Evolutionary conservation across 2,329 filamentous ascomycete species (phyloP).

Genomic region (Botrytis fragariae): DNA sequence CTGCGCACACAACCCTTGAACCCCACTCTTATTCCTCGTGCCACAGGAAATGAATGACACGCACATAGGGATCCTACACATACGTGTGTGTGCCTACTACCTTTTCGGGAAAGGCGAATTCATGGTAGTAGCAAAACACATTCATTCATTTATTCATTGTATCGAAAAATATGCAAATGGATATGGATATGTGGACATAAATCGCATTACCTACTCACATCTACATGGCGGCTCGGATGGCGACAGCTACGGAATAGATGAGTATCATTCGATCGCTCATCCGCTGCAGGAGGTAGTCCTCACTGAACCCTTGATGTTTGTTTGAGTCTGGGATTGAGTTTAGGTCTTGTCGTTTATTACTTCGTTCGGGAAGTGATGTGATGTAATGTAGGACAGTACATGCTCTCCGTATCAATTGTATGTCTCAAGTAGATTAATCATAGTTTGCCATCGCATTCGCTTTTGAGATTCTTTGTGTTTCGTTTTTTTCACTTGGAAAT

Average conservation of each 20-base stretch:
- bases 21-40: neutral
- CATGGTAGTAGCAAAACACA: neutral
- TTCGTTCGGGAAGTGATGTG: neutral
- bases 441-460: neutral
- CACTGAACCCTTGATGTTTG: neutral
- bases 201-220: neutral
- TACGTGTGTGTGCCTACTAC: neutral
- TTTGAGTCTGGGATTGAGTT: neutral
- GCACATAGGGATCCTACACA: neutral
- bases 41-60: neutral
- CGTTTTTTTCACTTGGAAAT: neutral
- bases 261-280: neutral
- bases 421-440: neutral
- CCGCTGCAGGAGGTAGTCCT: neutral
- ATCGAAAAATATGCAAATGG: neutral
- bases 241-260: neutral
- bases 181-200: neutral
- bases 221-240: neutral
- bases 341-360: neutral
- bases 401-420: neutral
- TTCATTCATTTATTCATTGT: neutral
- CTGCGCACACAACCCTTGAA: neutral
- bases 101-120: neutral
- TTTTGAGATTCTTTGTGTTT: neutral
- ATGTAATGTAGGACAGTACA: neutral